Evolutionary conservation across 2,329 filamentous ascomycete species (phyloP), one percentile per base, ranked within the genome.

Genomic region (Conoideocrella luteorostrata): DNA sequence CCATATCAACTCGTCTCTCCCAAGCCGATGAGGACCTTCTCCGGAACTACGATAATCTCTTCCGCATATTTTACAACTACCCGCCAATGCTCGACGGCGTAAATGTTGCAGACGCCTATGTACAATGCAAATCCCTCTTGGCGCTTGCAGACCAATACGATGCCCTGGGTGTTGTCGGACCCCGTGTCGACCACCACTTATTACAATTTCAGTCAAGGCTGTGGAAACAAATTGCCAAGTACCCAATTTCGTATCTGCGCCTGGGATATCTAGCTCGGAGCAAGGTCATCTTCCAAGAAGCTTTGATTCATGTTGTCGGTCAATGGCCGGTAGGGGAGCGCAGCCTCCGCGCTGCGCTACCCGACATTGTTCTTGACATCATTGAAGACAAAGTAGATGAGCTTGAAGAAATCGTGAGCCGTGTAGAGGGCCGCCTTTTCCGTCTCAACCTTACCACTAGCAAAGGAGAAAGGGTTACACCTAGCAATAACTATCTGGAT

Each of bases 181-280:
- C 88, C 2, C 80, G 91, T 29, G 86, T 96, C 35, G 91, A 96
- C 64, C 90, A 97, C 67, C 91, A 97, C 62, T 74, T 97, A 12
- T 72, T 97, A 13, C 88, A 93, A 54, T 97, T 96, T 62, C 88
- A 93, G 56, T 86, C 85, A 18, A 79, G 88, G 2, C 75, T 97
- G 3, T 96, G 90, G 84, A 95, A 93, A 64, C 91, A 96, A 65
- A 94, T 96, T 50, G 89, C 90, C 41, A 96, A 95, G 65, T 96
- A 96, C 59, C 90, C 91, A 11, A 87, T 93, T 38, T 89, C 83
- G 47, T 97, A 96, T 59, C 77, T 96, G 38, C 90, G 90, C 46
- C 77, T 97, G 2, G 90, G 89, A 29, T 95, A 89, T 56, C 75
- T 95, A 33, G 84, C 89, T 7, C 81, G 87, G 35, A 90, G 84